Percentiles rank a stretch among this genome's conserved stretches.
Conservation (phyloP, 1,139 yeast genomes). For the Kazachstania sp. region DNA sequence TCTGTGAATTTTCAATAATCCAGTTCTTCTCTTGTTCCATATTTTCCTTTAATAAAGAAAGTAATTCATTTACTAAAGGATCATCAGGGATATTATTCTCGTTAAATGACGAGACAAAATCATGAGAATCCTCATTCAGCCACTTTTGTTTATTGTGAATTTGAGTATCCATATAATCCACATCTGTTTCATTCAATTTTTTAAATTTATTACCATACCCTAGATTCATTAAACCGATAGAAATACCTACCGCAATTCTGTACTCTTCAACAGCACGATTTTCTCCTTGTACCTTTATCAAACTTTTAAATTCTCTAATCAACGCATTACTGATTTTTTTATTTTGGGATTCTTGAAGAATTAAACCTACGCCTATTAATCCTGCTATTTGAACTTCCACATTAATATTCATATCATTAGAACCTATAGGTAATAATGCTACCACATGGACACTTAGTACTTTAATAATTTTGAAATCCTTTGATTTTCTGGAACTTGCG, state of each 20-base stretch:
- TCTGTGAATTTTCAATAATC: slow-evolving; percentile 63
- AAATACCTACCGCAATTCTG: slow-evolving; percentile 78
- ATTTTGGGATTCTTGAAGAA: slow-evolving; percentile 72
- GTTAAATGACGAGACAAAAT: not conserved
- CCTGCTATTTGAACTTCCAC: slow-evolving; percentile 87
- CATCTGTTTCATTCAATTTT: not conserved
- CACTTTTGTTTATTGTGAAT: not conserved
- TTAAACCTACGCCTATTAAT: slow-evolving; percentile 76
- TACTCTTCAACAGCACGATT: slow-evolving; percentile 64
- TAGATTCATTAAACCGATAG: slow-evolving; percentile 78
- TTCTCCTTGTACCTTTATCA: slow-evolving; percentile 48
- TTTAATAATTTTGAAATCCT: slow-evolving; percentile 81
- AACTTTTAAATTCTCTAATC: slow-evolving; percentile 54
- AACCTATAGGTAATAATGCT: slow-evolving; percentile 84
- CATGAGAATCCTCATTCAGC: not conserved
- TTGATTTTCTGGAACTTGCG: slow-evolving; percentile 74
- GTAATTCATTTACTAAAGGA: slow-evolving; percentile 59
- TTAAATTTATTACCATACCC: slow-evolving; percentile 48
- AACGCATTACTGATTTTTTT: slow-evolving; percentile 81
- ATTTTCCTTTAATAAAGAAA: slow-evolving; percentile 52
- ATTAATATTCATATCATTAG: slow-evolving; percentile 81
- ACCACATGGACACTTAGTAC: slow-evolving; percentile 90
- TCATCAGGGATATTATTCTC: not conserved
- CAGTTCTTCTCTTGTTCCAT: slow-evolving; percentile 62
- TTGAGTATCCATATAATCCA: not conserved